Evolutionary conservation across 345 rosid species (phyloP).

Genomic region (Lagerstroemia speciosa): DNA sequence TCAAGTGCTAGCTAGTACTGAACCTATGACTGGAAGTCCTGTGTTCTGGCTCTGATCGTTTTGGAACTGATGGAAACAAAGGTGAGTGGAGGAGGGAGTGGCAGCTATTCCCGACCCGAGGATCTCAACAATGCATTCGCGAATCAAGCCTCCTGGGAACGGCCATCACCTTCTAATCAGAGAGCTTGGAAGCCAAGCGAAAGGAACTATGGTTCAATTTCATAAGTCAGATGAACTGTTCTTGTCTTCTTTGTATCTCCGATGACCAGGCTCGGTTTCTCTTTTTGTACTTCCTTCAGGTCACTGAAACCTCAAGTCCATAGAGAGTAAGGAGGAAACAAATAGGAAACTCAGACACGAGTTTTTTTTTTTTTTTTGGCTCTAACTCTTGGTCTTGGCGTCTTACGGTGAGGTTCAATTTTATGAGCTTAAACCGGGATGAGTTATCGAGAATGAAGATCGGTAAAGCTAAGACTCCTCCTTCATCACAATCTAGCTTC

Average conservation of each 20-base stretch:
- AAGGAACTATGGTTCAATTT: constrained; percentile 61
- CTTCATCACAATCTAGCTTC: too few relatives aligned
- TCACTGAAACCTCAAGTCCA: neutral
- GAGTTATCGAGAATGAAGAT: too few relatives aligned
- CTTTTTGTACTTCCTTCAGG: neutral
- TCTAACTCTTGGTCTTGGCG: too few relatives aligned
- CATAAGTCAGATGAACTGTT: constrained; percentile 8
- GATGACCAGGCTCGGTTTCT: neutral
- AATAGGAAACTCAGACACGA: too few relatives aligned
- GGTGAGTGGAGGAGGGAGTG: constrained; percentile 56
- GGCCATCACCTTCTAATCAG: constrained; percentile 28
- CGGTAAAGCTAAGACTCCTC: too few relatives aligned
- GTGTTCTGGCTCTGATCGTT: neutral
- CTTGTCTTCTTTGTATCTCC: neutral
- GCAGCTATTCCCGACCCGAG: constrained; percentile 39
- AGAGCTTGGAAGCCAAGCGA: constrained; percentile 33
- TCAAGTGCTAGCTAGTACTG: too few relatives aligned
- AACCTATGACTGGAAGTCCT: neutral
- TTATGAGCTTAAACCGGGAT: too few relatives aligned
- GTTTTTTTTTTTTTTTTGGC: too few relatives aligned
- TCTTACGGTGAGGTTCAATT: too few relatives aligned
- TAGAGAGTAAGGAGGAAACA: neutral
- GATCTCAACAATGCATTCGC: constrained; percentile 38
- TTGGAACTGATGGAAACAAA: constrained; percentile 14
- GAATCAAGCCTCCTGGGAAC: constrained; percentile 66